These are phyloP conservation scores for Alternaria sp. DNA, from an alignment of 2,329 filamentous ascomycete genomes.

Conservation along the genomic window DNA sequence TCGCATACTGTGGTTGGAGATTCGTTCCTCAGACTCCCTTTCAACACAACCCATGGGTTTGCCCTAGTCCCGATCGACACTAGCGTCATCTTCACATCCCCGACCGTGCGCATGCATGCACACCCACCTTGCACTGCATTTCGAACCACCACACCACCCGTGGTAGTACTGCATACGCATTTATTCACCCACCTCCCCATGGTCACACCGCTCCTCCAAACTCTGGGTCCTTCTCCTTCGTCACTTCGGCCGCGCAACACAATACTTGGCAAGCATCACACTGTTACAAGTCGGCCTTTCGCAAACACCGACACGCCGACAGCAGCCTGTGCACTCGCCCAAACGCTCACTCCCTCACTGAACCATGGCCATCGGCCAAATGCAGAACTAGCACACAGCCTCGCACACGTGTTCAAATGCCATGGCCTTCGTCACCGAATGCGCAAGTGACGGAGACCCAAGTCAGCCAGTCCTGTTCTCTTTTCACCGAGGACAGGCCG, in stretches of 20 bases:
- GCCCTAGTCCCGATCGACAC: not conserved
- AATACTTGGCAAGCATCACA: not conserved
- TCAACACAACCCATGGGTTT: not conserved
- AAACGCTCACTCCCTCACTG: not conserved
- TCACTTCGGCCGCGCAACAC: not conserved
- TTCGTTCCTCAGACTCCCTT: not conserved
- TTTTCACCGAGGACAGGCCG: not conserved
- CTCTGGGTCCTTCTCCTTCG: not conserved
- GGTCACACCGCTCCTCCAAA: not conserved
- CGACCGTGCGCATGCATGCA: not conserved
- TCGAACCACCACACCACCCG: not conserved
- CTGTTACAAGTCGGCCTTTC: constrained; percentile 6
- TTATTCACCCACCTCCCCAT: not conserved
- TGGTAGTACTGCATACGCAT: not conserved
- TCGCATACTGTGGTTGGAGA: not conserved
- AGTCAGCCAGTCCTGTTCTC: not conserved
- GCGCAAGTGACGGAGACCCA: not conserved
- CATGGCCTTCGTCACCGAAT: not conserved
- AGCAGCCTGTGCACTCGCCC: not conserved
- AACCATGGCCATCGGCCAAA: not conserved
- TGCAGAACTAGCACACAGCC: not conserved
- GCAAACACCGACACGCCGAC: constrained; percentile 17
- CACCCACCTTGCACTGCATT: not conserved
- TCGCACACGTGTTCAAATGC: not conserved
- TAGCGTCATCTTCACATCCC: not conserved